Percentiles rank a stretch among this genome's conserved stretches.
Evolutionary conservation across 164 flowering plant genomes (phyloP).

Genomic region (Stephania cephalantha): DNA sequence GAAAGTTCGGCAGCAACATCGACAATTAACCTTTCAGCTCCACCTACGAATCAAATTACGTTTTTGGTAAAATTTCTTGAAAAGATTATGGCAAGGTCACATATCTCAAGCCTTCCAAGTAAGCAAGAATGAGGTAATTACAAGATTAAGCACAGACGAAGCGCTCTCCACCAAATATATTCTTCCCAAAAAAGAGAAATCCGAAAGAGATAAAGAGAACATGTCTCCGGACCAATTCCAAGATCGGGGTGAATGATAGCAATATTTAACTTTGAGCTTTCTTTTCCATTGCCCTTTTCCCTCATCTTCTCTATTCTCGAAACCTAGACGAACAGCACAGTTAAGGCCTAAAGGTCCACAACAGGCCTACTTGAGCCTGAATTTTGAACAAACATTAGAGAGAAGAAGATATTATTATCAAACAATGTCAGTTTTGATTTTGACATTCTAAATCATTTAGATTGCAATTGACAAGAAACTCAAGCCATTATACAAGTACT

Average conservation of each 20-base stretch:
- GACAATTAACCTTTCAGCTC: slow-evolving; percentile 93
- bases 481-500: too few species aligned
- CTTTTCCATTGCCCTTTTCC: slow-evolving; percentile 19
- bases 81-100: not conserved
- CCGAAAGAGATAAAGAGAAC: not conserved
- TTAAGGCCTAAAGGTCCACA: not conserved
- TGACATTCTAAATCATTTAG: too few species aligned
- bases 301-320: slow-evolving; percentile 25
- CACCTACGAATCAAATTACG: slow-evolving; percentile 43
- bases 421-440: too few species aligned
- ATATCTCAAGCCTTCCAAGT: not conserved
- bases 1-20: slow-evolving; percentile 87
- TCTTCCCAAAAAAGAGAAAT: not conserved
- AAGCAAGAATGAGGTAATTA: not conserved
- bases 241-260: slow-evolving; percentile 95
- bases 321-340: not conserved
- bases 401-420: too few species aligned
- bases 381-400: too few species aligned
- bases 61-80: not conserved
- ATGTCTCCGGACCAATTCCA: slow-evolving; percentile 57
- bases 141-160: not conserved
- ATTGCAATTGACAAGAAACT: too few species aligned
- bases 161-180: not conserved
- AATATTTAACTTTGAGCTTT: slow-evolving; percentile 48
- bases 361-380: not conserved